Evolutionary conservation across 2,329 filamentous ascomycete genomes (phyloP).

Genomic region (Paecilomyces dactylethromorphus): DNA sequence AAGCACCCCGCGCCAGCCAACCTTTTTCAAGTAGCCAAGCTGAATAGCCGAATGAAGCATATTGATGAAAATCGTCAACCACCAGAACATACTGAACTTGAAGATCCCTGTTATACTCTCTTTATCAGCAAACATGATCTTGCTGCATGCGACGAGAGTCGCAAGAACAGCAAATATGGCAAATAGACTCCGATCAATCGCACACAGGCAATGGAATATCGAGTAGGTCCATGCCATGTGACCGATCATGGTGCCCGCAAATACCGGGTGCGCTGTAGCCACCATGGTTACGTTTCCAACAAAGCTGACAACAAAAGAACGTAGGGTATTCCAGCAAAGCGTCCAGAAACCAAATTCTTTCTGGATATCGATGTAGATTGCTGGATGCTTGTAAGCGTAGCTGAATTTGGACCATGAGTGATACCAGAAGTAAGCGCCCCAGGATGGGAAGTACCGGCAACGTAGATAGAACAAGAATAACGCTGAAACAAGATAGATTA

Average conservation of each 20-base stretch:
- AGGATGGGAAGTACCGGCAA: background rate
- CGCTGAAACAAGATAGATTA: background rate
- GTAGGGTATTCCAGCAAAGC: background rate
- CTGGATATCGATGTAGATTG: background rate
- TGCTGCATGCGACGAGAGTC: background rate
- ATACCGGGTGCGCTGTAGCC: background rate
- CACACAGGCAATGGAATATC: background rate
- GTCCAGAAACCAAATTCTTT: background rate
- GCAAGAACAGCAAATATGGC: background rate
- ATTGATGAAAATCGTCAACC: background rate
- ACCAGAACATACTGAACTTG: background rate
- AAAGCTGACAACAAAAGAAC: background rate
- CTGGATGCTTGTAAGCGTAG: background rate
- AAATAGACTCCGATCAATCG: background rate
- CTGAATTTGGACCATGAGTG: background rate
- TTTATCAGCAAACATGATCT: background rate
- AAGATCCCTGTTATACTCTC: background rate
- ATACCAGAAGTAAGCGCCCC: background rate
- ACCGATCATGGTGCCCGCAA: background rate
- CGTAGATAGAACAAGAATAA: background rate
- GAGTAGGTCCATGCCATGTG: background rate
- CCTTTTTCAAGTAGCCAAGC: background rate
- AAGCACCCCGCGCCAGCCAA: background rate
- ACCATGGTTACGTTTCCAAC: background rate
- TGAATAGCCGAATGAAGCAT: background rate